These are phyloP conservation scores for Hypoxylon trugodes DNA, from an alignment of 495 filamentous ascomycete species.

Conservation along the genomic window DNA sequence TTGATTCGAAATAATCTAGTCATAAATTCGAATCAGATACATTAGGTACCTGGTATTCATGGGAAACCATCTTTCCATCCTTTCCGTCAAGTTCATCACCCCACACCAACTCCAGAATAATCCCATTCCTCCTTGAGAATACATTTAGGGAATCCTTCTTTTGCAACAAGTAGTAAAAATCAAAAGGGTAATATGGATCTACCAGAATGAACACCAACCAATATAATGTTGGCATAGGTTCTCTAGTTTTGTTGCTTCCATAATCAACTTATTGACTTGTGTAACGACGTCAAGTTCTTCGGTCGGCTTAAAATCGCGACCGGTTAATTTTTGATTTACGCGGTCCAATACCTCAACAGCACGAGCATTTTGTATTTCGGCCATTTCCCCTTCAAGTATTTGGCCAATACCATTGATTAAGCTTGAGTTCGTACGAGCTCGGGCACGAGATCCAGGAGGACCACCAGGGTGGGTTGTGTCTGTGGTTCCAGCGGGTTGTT, in stretches of 20 bases:
- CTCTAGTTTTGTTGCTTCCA: conserved; percentile 94
- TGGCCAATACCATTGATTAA: conserved; percentile 48
- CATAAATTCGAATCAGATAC: conserved; percentile 1
- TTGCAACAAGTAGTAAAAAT: background rate
- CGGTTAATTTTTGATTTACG: conserved; percentile 93
- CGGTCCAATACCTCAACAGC: conserved; percentile 91
- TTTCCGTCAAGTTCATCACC: background rate
- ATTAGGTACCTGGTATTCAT: background rate
- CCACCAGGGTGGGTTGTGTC: conserved; percentile 56
- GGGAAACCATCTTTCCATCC: background rate
- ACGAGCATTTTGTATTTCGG: conserved; percentile 89
- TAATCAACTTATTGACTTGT: conserved; percentile 92
- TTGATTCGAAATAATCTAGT: background rate
- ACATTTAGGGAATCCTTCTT: background rate
- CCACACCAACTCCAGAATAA: background rate
- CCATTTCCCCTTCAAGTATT: conserved; percentile 51
- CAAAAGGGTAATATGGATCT: background rate
- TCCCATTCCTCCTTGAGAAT: background rate
- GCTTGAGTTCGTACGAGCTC: conserved; percentile 64
- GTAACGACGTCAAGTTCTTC: conserved; percentile 86
- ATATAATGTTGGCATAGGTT: conserved; percentile 99
- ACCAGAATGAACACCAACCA: conserved; percentile 97
- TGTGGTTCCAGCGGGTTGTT: conserved; percentile 46
- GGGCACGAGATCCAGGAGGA: conserved; percentile 57
- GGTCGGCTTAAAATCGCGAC: conserved; percentile 68